Percentiles rank a stretch among this genome's conserved stretches.
phyloP scores from a whole-genome alignment of 495 filamentous ascomycete genomes.

The Chaetomium tenue region DNA sequence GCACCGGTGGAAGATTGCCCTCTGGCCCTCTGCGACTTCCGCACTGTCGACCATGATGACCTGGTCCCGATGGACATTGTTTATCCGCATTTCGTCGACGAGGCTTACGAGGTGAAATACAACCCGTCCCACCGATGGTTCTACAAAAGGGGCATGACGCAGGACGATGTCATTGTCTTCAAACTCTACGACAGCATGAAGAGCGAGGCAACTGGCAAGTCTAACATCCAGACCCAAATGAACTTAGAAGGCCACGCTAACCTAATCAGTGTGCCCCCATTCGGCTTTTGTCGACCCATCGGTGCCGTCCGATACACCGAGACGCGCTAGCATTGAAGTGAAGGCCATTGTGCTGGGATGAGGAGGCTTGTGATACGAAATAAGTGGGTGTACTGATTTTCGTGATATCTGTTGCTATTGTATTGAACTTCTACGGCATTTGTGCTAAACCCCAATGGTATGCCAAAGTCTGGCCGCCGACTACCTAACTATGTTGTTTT shows the following conservation, averaged over 20 bases:
- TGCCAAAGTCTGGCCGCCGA: not conserved
- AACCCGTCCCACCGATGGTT: conserved; percentile 22
- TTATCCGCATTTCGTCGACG: conserved; percentile 21
- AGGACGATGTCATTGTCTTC: conserved; percentile 20
- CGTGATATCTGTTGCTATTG: not conserved
- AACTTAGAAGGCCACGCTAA: not conserved
- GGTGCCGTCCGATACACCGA: not conserved
- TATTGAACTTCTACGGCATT: not conserved
- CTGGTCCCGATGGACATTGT: conserved; percentile 13
- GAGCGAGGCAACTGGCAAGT: conserved; percentile 17
- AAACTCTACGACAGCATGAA: conserved; percentile 18
- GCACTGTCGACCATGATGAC: conserved; percentile 19
- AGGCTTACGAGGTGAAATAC: conserved; percentile 22
- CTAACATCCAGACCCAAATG: not conserved
- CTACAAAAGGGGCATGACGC: conserved; percentile 19
- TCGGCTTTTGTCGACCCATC: conserved; percentile 19
- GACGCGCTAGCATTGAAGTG: conserved; percentile 21
- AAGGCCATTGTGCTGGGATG: conserved; percentile 20
- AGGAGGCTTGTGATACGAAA: not conserved
- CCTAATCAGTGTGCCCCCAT: conserved; percentile 19
- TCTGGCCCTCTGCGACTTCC: conserved; percentile 19
- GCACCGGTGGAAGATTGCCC: conserved; percentile 22
- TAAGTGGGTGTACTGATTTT: not conserved
- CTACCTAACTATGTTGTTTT: no score
- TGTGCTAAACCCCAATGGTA: not conserved